Conservation (phyloP, 139 green algal species). For the Parachlorella kessleri region DNA sequence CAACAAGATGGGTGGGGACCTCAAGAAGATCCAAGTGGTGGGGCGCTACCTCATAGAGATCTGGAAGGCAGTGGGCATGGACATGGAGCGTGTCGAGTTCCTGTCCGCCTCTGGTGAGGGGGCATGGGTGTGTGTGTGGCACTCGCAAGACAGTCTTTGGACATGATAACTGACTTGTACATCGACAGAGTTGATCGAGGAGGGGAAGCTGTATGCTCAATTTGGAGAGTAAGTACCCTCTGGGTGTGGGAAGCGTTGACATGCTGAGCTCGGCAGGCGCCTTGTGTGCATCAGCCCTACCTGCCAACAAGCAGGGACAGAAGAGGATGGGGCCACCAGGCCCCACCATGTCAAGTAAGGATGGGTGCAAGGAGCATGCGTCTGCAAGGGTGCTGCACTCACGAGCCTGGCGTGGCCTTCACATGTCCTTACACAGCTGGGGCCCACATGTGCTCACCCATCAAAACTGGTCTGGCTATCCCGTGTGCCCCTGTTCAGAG, state of each 20-base stretch:
- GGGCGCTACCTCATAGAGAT: conserved; percentile 99
- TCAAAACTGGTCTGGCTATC: no score
- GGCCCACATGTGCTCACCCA: not conserved
- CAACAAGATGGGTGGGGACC: conserved; percentile 98
- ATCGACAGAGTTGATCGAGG: not conserved
- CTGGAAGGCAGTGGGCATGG: conserved; percentile 99
- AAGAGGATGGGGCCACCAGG: no score
- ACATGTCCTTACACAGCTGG: not conserved
- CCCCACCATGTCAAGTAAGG: no score
- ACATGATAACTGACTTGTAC: not conserved
- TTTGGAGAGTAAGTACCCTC: no score
- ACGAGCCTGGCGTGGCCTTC: no score
- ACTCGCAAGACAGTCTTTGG: not conserved
- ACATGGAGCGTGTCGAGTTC: conserved; percentile 85
- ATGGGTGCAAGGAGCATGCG: no score
- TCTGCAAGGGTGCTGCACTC: no score
- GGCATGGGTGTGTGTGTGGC: not conserved
- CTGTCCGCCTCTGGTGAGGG: conserved; percentile 69
- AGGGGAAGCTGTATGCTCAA: not conserved
- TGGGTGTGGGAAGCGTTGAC: no score
- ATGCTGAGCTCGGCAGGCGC: no score
- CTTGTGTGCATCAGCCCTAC: no score
- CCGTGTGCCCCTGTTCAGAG: conserved; percentile 34
- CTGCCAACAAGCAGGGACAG: no score
- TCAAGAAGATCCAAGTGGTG: conserved; percentile 99